phyloP scores from a whole-genome alignment of 805 yeast species.

The Pichia insulana region DNA sequence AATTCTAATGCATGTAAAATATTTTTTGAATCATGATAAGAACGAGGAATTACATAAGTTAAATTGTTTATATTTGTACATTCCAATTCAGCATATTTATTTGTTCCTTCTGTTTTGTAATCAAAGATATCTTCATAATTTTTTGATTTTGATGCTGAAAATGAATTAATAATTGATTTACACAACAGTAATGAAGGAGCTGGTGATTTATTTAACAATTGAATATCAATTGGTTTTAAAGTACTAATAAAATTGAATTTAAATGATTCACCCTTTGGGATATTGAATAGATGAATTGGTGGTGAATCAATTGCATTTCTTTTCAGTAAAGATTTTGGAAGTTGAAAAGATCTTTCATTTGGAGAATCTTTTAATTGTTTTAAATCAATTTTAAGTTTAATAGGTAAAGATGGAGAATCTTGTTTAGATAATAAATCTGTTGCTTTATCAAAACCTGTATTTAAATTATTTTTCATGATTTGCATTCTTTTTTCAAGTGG shows the following conservation, averaged over 20 bases:
- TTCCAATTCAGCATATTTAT: conserved; percentile 29
- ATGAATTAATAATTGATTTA: conserved; percentile 12
- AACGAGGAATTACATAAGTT: conserved; percentile 41
- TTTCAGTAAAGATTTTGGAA: conserved; percentile 17
- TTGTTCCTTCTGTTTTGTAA: conserved; percentile 31
- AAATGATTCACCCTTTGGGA: conserved; percentile 25
- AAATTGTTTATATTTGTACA: conserved; percentile 40
- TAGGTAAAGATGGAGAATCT: conserved; percentile 22
- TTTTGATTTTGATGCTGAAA: background rate
- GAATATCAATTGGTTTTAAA: conserved; percentile 20
- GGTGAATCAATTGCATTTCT: conserved; percentile 18
- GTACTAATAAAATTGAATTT: conserved; percentile 27
- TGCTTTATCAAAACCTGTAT: conserved; percentile 47
- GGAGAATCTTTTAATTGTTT: conserved; percentile 26
- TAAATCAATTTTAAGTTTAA: conserved; percentile 25
- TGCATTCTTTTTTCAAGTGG: conserved; percentile 50
- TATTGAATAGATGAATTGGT: conserved; percentile 28
- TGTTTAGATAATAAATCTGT: conserved; percentile 15
- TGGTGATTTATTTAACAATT: conserved; percentile 14
- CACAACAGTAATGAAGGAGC: conserved; percentile 27
- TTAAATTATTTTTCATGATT: conserved; percentile 36
- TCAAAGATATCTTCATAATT: conserved; percentile 25
- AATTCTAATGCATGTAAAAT: conserved; percentile 39
- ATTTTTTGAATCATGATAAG: conserved; percentile 49
- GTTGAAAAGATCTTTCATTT: conserved; percentile 23